Evolutionary conservation across 768 basidiomycete genomes (phyloP).

Genomic region (Suillus paluster): DNA sequence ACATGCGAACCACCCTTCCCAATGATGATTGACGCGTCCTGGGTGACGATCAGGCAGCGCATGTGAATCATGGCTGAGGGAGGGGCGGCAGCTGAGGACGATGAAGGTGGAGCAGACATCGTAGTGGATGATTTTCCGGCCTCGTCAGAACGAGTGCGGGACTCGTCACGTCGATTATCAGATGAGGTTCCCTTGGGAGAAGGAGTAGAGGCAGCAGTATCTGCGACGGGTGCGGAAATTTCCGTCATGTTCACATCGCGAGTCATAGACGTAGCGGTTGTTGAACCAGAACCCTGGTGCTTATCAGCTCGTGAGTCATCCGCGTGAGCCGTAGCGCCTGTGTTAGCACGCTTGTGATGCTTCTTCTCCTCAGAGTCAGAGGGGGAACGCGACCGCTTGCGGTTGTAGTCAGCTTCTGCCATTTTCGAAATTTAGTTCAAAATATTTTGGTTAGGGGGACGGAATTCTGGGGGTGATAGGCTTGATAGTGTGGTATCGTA

Average conservation of each 20-base stretch:
- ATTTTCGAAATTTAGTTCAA: constrained; percentile 64
- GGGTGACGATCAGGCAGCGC: constrained; percentile 98
- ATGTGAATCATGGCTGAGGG: constrained; percentile 92
- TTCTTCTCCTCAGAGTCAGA: constrained; percentile 82
- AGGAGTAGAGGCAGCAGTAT: constrained; percentile 58
- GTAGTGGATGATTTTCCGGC: constrained; percentile 47
- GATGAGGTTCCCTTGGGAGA: constrained; percentile 53
- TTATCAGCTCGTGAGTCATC: constrained; percentile 61
- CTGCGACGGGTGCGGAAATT: constrained; percentile 39
- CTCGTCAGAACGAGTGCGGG: constrained; percentile 39
- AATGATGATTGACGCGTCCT: constrained; percentile 99
- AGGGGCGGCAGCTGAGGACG: constrained; percentile 50
- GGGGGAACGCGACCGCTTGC: constrained; percentile 87
- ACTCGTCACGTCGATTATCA: constrained; percentile 48
- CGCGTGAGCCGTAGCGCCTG: constrained; percentile 64
- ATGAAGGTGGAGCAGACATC: constrained; percentile 54
- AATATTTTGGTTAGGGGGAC: constrained; percentile 36
- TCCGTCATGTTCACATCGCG: constrained; percentile 73
- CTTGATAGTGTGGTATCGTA: constrained; percentile 47
- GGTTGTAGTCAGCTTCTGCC: constrained; percentile 85
- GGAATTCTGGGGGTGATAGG: constrained; percentile 46
- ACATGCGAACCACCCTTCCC: constrained; percentile 95
- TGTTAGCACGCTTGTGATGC: constrained; percentile 83
- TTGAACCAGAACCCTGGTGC: constrained; percentile 49
- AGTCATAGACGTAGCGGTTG: constrained; percentile 41